Base-by-base conservation (phyloP, 352 stramenopile genomes). In the Phytophthora sansomeana region DNA sequence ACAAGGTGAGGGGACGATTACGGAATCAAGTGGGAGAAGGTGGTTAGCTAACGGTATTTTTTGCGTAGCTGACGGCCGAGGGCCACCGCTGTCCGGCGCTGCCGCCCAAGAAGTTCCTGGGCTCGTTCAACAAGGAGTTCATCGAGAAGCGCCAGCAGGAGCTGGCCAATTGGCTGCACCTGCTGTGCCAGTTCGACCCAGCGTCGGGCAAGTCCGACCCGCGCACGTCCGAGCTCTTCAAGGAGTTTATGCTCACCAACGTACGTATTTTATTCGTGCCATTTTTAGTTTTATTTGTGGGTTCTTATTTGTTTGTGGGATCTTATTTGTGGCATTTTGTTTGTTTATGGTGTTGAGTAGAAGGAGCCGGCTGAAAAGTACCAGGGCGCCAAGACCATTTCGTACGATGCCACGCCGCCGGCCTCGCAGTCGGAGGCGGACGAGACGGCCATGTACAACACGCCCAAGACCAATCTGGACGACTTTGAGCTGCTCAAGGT, bases 401-500 rank as follows among this genome's bases (percentile, higher is more conserved):
- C 63, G 54, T 82, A 78, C 68, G 78, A 89, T 50, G 60, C 74
- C 14, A 74, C 69, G 24, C 73, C 81, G 4, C 72, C 60, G 11
- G 36, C 54, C 48, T 80, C 71, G 39, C 75, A 64, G 39, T 72
- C 65, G 3, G 69, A 76, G 26, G 46, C 48, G 19, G 68, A 35
- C 26, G 86, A 81, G 46, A 68, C 66, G 69, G 64, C 53, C 10
- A 72, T 94, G 33, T 94, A 94, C 84, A 90, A 94, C 72, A 94
- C 85, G 56, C 85, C 85, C 47, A 97, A 97, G 83, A 93, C 91
- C n/a, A 83, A 75, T 11, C 67, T 97, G 43, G 91, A 96, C 53
- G 92, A 98, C 74, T 98, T 98, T 81, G 91, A 97, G 75, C 74
- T 97, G 73, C 80, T 98, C 50, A 97, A 96, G 59, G 90, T 96